phyloP scores from a whole-genome alignment of 148 eudicot species.

The Arbutus unedo region DNA sequence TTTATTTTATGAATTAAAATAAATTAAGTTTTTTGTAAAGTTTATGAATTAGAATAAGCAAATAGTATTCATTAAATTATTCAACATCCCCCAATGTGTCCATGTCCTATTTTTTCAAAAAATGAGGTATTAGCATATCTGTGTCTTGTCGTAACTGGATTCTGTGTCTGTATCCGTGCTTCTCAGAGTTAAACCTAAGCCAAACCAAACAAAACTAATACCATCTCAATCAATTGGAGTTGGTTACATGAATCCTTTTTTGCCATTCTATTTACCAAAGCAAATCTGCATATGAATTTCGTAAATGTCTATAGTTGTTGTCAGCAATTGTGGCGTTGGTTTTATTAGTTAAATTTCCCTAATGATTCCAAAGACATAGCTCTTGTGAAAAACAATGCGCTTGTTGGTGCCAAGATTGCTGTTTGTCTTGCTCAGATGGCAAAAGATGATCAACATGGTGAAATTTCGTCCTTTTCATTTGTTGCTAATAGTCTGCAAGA shows the following conservation, averaged over 20 bases:
- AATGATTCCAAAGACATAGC: slow-evolving; percentile 54
- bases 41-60: not conserved
- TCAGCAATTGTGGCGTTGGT: slow-evolving; percentile 4
- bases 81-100: not conserved
- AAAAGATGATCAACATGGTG: slow-evolving; percentile 31
- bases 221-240: not conserved
- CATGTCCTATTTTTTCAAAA: not conserved
- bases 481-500: not conserved
- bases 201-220: not conserved
- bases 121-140: not conserved
- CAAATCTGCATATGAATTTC: not conserved
- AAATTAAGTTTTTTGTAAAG: too few species aligned
- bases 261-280: not conserved
- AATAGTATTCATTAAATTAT: not conserved
- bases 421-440: slow-evolving; percentile 55
- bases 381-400: slow-evolving; percentile 85
- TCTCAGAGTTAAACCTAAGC: not conserved
- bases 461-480: slow-evolving; percentile 10
- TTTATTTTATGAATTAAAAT: too few species aligned
- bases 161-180: not conserved
- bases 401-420: slow-evolving; percentile 67
- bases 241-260: not conserved
- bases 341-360: slow-evolving; percentile 44
- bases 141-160: not conserved
- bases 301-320: not conserved